phyloP scores from a whole-genome alignment of 306 rosid species.

The Elaeagnus macrophylla region DNA sequence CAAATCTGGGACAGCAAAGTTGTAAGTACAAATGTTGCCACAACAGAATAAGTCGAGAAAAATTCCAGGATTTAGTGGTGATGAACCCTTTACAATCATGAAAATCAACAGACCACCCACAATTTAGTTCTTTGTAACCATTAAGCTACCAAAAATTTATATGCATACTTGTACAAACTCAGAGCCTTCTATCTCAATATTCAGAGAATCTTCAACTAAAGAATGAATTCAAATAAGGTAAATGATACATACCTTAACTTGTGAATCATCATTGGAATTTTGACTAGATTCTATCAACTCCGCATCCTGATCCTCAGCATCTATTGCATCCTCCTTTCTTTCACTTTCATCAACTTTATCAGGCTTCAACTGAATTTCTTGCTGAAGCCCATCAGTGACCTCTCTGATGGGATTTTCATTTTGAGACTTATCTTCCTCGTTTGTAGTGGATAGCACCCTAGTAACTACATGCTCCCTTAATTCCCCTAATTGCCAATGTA shows the following conservation, averaged over 20 bases:
- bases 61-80: too few relatives aligned
- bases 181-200: not conserved
- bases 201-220: slow-evolving; percentile 1
- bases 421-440: slow-evolving; percentile 34
- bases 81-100: too few relatives aligned
- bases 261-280: slow-evolving; percentile 20
- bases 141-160: not conserved
- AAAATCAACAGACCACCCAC: too few relatives aligned
- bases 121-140: too few relatives aligned
- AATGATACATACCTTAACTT: slow-evolving; percentile 26
- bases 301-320: slow-evolving; percentile 24
- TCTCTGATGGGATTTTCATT: slow-evolving; percentile 45
- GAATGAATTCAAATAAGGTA: not conserved
- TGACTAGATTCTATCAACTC: slow-evolving; percentile 23
- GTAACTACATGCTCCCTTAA: slow-evolving; percentile 55
- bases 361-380: slow-evolving; percentile 28
- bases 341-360: slow-evolving; percentile 24
- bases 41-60: too few relatives aligned
- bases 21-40: too few relatives aligned
- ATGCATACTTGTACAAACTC: not conserved
- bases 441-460: slow-evolving; percentile 58
- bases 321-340: slow-evolving; percentile 39
- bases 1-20: too few relatives aligned
- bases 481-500: slow-evolving; percentile 29
- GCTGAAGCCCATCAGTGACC: slow-evolving; percentile 43